phyloP scores from a whole-genome alignment of 2,329 filamentous ascomycete genomes.

The Thielaviopsis musarum region DNA sequence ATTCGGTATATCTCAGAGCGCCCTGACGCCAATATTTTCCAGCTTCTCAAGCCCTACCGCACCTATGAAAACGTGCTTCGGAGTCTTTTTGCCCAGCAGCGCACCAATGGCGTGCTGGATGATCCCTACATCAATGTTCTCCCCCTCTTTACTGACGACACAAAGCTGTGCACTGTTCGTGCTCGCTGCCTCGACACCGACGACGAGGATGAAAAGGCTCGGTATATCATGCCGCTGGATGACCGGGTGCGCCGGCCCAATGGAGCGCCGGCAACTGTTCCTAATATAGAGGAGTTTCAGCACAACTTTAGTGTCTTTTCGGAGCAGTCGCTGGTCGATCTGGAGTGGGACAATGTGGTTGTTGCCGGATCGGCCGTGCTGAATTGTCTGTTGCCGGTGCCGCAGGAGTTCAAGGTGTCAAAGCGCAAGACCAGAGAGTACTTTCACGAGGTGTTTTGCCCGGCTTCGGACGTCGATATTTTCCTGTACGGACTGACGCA shows the following conservation, averaged over 20 bases:
- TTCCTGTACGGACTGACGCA: slow-evolving; percentile 70
- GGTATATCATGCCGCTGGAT: slow-evolving; percentile 53
- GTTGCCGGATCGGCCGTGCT: slow-evolving; percentile 68
- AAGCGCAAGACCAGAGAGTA: slow-evolving; percentile 52
- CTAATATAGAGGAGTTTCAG: slow-evolving; percentile 52
- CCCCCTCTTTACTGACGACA: slow-evolving; percentile 44
- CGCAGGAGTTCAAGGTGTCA: slow-evolving; percentile 39
- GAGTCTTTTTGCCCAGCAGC: slow-evolving; percentile 51
- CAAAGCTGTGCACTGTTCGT: slow-evolving; percentile 40
- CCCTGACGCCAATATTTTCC: slow-evolving; percentile 32
- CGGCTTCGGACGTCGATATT: slow-evolving; percentile 73
- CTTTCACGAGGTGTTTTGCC: slow-evolving; percentile 67
- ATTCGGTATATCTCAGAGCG: slow-evolving; percentile 37
- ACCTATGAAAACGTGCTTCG: slow-evolving; percentile 50
- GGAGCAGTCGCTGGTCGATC: slow-evolving; percentile 55
- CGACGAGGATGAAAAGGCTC: slow-evolving; percentile 40
- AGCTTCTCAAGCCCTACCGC: slow-evolving; percentile 50
- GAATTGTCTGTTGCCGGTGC: slow-evolving; percentile 59
- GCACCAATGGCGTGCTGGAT: slow-evolving; percentile 37
- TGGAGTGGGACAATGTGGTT: slow-evolving; percentile 72
- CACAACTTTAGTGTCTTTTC: slow-evolving; percentile 70
- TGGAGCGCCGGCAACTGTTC: slow-evolving; percentile 51
- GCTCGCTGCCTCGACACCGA: slow-evolving; percentile 43
- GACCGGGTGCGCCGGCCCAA: slow-evolving; percentile 42
- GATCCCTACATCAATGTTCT: slow-evolving; percentile 46